Percentiles rank a stretch among this genome's conserved stretches.
Evolutionary conservation across 202 grass and related monocot species (phyloP).

Genomic region (Hordeum pubiflorum): DNA sequence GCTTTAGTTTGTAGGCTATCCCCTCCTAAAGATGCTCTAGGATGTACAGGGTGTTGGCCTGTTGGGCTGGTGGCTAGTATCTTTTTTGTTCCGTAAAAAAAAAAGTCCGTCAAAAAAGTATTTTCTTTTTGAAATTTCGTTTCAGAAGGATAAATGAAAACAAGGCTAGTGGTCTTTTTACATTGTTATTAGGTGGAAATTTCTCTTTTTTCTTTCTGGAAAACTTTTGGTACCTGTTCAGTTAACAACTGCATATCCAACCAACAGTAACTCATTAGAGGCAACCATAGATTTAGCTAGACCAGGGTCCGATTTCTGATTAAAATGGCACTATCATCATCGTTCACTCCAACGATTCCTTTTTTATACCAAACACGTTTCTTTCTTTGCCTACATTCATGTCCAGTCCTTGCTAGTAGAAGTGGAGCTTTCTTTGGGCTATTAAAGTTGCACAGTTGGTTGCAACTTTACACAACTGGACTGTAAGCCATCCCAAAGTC

Average conservation of each 20-base stretch:
- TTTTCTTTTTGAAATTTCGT: not conserved
- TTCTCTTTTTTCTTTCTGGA: not conserved
- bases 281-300: not conserved
- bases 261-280: not conserved
- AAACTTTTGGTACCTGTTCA: not conserved
- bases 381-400: not conserved
- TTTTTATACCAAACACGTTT: not conserved
- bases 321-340: not conserved
- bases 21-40: not conserved
- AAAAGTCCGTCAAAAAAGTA: too few species aligned
- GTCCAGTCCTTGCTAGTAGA: not conserved
- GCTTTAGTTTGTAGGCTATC: conserved; percentile 26
- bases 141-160: not conserved
- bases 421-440: not conserved
- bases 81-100: not conserved
- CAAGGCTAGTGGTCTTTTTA: not conserved
- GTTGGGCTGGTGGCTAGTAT: not conserved
- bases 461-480: not conserved
- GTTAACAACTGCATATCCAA: not conserved
- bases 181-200: not conserved
- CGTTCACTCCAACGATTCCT: not conserved
- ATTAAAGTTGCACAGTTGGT: not conserved
- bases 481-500: not conserved
- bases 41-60: not conserved
- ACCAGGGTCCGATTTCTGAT: not conserved